Percentiles rank a stretch among this genome's conserved stretches.
These are phyloP conservation scores for Zoysia japonica DNA, from an alignment of 176 grass and related monocot genomes.

Conservation along the genomic window DNA sequence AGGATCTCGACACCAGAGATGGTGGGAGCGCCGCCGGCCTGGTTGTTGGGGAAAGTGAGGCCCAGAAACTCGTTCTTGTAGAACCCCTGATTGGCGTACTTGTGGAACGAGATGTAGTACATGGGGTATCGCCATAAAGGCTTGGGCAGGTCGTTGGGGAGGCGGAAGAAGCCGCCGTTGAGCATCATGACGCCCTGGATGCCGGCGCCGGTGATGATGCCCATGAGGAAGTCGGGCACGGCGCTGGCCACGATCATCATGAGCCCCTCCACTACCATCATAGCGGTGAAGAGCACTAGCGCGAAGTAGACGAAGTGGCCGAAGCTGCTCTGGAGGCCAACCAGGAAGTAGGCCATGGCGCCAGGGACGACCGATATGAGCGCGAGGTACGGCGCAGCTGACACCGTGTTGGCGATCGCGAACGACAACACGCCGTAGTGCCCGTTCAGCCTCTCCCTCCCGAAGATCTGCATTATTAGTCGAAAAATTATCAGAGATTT, in stretches of 20 bases:
- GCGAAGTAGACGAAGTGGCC: conserved; percentile 87
- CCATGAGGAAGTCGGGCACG: conserved; percentile 92
- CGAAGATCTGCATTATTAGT: conserved; percentile 54
- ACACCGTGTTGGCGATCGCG: conserved; percentile 75
- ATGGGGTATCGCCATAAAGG: conserved; percentile 78
- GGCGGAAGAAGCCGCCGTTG: conserved; percentile 82
- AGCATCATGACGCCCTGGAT: conserved; percentile 96
- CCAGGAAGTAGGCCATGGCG: conserved; percentile 80
- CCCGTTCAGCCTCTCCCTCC: conserved; percentile 84
- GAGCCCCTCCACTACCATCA: conserved; percentile 84
- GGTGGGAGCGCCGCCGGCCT: conserved; percentile 32
- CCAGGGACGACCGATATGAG: conserved; percentile 78
- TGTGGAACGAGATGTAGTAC: conserved; percentile 90
- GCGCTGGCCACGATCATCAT: conserved; percentile 91
- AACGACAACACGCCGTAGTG: conserved; percentile 85
- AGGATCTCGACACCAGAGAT: conserved; percentile 66
- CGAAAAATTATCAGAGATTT: too few relatives aligned
- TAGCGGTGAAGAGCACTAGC: conserved; percentile 66
- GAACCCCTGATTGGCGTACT: conserved; percentile 80
- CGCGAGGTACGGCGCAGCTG: conserved; percentile 67
- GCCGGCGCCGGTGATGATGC: conserved; percentile 89
- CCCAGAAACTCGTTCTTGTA: conserved; percentile 89
- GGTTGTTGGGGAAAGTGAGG: conserved; percentile 69
- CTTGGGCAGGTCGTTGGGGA: conserved; percentile 64
- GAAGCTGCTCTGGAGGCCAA: conserved; percentile 54